phyloP scores from a whole-genome alignment of 2,329 filamentous ascomycete genomes.

The Xylaria sp. region DNA sequence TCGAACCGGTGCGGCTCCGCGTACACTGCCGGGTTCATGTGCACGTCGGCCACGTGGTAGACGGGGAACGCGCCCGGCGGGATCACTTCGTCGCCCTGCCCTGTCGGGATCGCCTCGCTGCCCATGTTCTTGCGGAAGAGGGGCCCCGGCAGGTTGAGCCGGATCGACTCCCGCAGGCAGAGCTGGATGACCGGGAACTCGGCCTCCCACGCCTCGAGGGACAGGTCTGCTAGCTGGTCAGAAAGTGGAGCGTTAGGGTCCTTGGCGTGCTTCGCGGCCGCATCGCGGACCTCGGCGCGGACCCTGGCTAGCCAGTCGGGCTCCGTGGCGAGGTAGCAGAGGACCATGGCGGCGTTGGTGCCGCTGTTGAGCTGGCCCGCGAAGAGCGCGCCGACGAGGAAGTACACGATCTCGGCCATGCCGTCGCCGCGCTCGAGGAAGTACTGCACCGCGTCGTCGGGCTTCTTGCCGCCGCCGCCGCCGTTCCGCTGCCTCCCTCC shows the following conservation, averaged over 20 bases:
- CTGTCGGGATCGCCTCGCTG: slow-evolving; percentile 48
- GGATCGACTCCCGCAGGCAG: slow-evolving; percentile 56
- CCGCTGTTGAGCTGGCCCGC: slow-evolving; percentile 61
- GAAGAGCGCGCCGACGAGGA: slow-evolving; percentile 57
- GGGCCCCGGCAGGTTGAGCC: slow-evolving; percentile 50
- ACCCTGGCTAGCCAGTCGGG: slow-evolving; percentile 49
- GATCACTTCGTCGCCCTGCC: slow-evolving; percentile 50
- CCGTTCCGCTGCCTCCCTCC: slow-evolving; percentile 48
- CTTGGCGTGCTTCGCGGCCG: slow-evolving; percentile 46
- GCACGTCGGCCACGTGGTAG: slow-evolving; percentile 51
- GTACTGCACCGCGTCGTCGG: slow-evolving; percentile 55
- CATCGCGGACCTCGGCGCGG: slow-evolving; percentile 50
- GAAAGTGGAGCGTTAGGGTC: slow-evolving; percentile 33
- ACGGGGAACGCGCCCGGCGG: slow-evolving; percentile 50
- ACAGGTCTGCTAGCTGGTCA: slow-evolving; percentile 47
- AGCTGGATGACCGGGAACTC: slow-evolving; percentile 57
- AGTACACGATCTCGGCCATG: slow-evolving; percentile 49
- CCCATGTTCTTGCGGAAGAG: slow-evolving; percentile 56
- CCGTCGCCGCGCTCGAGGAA: slow-evolving; percentile 55
- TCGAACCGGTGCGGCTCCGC: slow-evolving; percentile 47
- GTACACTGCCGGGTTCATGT: slow-evolving; percentile 46
- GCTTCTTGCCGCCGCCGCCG: slow-evolving; percentile 43
- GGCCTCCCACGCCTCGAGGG: slow-evolving; percentile 57
- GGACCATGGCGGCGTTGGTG: slow-evolving; percentile 56
- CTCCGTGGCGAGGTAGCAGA: slow-evolving; percentile 52